Percentiles rank a stretch among this genome's conserved stretches.
phyloP scores from a whole-genome alignment of 495 filamentous ascomycete species.

The Daldinia caldariorum region DNA sequence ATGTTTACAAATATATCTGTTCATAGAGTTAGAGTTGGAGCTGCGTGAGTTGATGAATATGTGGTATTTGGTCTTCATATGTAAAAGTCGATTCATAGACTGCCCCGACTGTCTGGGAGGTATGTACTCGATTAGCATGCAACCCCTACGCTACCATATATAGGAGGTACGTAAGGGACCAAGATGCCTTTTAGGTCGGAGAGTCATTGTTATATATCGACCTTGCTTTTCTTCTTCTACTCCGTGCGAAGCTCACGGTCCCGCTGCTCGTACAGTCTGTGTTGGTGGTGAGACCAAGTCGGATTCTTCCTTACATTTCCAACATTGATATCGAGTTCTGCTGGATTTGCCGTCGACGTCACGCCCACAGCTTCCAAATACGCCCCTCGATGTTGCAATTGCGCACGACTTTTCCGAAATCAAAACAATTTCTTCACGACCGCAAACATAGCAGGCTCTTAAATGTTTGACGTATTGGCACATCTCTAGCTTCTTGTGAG shows the following conservation, averaged over 20 bases:
- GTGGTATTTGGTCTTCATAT: background rate
- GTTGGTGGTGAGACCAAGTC: conserved; percentile 28
- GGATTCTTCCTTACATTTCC: conserved; percentile 52
- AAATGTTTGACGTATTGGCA: conserved; percentile 57
- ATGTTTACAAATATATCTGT: too few species aligned
- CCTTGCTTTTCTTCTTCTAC: background rate
- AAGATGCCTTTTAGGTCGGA: background rate
- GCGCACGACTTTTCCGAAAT: conserved; percentile 55
- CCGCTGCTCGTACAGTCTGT: background rate
- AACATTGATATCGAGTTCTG: conserved; percentile 51
- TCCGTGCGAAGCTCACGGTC: background rate
- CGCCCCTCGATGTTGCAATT: conserved; percentile 45
- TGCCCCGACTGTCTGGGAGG: too few species aligned
- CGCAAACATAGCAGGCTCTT: conserved; percentile 51
- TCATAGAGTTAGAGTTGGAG: too few species aligned
- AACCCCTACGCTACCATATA: conserved; percentile 4
- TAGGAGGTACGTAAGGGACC: background rate
- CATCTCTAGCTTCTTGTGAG: conserved; percentile 46
- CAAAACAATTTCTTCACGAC: conserved; percentile 53
- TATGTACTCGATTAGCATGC: background rate
- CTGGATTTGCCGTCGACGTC: conserved; percentile 47
- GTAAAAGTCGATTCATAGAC: background rate
- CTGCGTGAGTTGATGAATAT: background rate
- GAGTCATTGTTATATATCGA: background rate
- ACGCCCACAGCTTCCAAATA: conserved; percentile 53